Percentiles rank a stretch among this genome's conserved stretches.
Evolutionary conservation across 495 filamentous ascomycete species (phyloP).

Genomic region (Tuber indicum): DNA sequence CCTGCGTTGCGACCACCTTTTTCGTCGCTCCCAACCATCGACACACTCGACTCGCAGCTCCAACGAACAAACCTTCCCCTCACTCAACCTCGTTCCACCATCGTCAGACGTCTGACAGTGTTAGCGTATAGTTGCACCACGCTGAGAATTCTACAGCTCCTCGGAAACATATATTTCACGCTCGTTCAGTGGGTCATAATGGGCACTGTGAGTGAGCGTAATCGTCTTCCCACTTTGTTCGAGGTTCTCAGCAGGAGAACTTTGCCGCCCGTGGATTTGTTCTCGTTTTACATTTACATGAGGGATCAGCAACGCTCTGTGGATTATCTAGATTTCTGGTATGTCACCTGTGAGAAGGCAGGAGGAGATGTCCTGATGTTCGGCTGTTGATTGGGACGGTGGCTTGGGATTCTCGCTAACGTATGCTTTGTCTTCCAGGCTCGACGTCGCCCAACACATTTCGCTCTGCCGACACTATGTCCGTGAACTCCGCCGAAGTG

Average conservation of each 20-base stretch:
- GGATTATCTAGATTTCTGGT: constrained; percentile 99
- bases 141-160: not conserved
- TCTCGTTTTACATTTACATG: constrained; percentile 99
- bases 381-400: not conserved
- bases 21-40: not conserved
- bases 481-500: constrained; percentile 84
- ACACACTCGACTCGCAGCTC: not conserved
- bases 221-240: constrained; percentile 85
- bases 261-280: constrained; percentile 86
- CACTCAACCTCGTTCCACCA: not conserved
- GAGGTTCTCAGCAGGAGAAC: constrained; percentile 91
- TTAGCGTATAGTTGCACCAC: not conserved
- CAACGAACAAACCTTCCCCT: not conserved
- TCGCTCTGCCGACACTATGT: constrained; percentile 97
- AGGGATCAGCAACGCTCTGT: constrained; percentile 95
- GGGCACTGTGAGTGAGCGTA: constrained; percentile 49
- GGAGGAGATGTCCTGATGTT: constrained; percentile 11
- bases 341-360: constrained; percentile 31
- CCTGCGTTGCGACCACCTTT: not conserved
- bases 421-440: constrained; percentile 53
- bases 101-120: not conserved
- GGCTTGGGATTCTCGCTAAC: constrained; percentile 11
- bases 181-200: constrained; percentile 8
- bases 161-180: not conserved
- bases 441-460: constrained; percentile 98